These are phyloP conservation scores for Pythium oligandrum DNA, from an alignment of 352 stramenopile species.

Conservation along the genomic window DNA sequence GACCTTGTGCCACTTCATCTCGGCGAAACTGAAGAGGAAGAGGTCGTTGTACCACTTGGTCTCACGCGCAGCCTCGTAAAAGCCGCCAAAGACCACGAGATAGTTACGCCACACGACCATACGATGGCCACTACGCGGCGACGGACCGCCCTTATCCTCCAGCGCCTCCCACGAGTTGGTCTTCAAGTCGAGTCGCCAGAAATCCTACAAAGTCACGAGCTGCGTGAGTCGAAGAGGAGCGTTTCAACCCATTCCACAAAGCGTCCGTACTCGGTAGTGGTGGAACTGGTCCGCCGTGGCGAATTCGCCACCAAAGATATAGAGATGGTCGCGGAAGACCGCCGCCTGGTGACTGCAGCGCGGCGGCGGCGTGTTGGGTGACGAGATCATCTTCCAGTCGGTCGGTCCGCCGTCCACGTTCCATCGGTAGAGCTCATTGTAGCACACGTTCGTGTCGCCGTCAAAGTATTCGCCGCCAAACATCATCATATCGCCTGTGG, in stretches of 20 bases:
- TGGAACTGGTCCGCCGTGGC: constrained; percentile 96
- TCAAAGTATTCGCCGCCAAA: constrained; percentile 99
- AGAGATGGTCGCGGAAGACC: constrained; percentile 93
- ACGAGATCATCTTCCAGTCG: constrained; percentile 88
- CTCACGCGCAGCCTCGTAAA: constrained; percentile 92
- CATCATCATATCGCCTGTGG: constrained; percentile 81
- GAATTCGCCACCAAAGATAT: constrained; percentile 97
- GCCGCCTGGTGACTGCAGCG: constrained; percentile 95
- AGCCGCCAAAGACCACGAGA: constrained; percentile 96
- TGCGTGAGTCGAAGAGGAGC: neutral
- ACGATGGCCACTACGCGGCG: constrained; percentile 87
- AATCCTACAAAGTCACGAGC: constrained; percentile 39
- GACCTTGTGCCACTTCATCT: constrained; percentile 88
- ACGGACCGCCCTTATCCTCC: constrained; percentile 72
- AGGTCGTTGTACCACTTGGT: constrained; percentile 97
- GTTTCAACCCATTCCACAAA: neutral
- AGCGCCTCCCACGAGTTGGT: constrained; percentile 94
- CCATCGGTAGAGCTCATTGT: constrained; percentile 95
- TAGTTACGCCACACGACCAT: constrained; percentile 95
- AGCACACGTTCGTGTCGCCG: constrained; percentile 94
- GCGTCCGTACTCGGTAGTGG: constrained; percentile 87
- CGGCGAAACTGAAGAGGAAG: constrained; percentile 86
- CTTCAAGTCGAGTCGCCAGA: constrained; percentile 91
- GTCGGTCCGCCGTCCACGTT: constrained; percentile 69
- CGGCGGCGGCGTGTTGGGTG: constrained; percentile 82